Conservation (phyloP, 1,284 basidiomycete species). For the Microbotryum lychnidis-dioicae region DNA sequence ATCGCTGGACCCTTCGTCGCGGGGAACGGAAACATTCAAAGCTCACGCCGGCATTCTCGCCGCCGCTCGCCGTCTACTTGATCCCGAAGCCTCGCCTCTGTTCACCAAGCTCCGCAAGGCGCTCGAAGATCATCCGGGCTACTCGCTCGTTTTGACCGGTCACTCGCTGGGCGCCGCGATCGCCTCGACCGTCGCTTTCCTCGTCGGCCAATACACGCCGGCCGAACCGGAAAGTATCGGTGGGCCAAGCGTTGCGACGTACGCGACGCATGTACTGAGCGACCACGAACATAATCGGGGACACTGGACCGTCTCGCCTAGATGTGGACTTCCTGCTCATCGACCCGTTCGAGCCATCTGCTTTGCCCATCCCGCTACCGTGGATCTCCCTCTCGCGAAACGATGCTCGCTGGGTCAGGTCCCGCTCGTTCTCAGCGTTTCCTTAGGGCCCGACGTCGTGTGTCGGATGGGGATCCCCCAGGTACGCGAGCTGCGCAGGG, state of each 20-base stretch:
- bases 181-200: conserved; percentile 19
- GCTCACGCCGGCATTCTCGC: conserved; percentile 23
- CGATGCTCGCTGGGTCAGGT: conserved; percentile 11
- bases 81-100: conserved; percentile 6
- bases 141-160: conserved; percentile 24
- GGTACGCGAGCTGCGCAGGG: conserved; percentile 16
- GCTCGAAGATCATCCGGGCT: conserved; percentile 16
- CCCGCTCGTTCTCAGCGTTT: conserved; percentile 25
- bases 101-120: conserved; percentile 12
- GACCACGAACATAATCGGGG: not conserved
- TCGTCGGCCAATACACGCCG: conserved; percentile 12
- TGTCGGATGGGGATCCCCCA: conserved; percentile 26
- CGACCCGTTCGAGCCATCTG: conserved; percentile 19
- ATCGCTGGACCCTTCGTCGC: not conserved
- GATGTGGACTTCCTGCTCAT: not conserved
- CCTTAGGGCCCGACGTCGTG: conserved; percentile 17
- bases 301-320: not conserved
- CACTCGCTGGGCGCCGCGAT: conserved; percentile 27
- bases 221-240: not conserved
- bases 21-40: conserved; percentile 1
- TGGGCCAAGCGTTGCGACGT: too few species aligned
- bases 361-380: conserved; percentile 28
- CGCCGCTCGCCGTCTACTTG: conserved; percentile 19
- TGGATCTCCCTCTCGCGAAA: conserved; percentile 16
- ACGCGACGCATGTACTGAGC: not conserved